phyloP scores from a whole-genome alignment of 2,329 filamentous ascomycete species.

The Diaporthe australafricana region DNA sequence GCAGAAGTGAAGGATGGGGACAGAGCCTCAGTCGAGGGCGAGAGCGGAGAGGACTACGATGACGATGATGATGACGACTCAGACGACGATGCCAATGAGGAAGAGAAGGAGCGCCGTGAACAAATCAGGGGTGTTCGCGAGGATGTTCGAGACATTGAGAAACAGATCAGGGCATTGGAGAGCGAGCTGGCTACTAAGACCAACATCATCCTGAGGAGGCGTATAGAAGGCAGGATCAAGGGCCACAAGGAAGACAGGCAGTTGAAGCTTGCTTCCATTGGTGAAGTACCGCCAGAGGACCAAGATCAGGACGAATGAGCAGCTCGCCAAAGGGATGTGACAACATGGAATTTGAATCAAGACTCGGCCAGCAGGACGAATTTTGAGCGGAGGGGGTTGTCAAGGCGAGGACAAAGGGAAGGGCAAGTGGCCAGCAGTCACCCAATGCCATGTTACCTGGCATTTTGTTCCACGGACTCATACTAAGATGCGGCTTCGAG shows the following conservation, averaged over 20 bases:
- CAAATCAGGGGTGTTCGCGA: constrained; percentile 66
- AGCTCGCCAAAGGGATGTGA: background rate
- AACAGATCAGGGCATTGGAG: constrained; percentile 59
- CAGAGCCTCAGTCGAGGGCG: constrained; percentile 53
- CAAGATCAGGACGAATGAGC: constrained; percentile 43
- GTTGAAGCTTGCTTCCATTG: constrained; percentile 50
- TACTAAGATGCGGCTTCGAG: background rate
- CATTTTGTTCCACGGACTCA: background rate
- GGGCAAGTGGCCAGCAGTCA: background rate
- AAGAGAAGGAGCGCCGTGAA: constrained; percentile 60
- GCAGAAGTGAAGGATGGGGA: constrained; percentile 60
- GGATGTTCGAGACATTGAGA: constrained; percentile 65
- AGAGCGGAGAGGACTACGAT: constrained; percentile 57
- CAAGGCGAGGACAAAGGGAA: too few relatives aligned
- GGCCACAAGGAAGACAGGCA: constrained; percentile 54
- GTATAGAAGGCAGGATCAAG: constrained; percentile 62
- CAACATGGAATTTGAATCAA: background rate
- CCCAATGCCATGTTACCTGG: background rate
- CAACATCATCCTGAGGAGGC: constrained; percentile 61
- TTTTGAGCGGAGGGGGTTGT: background rate
- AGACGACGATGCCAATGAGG: constrained; percentile 66
- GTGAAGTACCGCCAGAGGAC: constrained; percentile 44
- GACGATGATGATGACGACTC: constrained; percentile 65
- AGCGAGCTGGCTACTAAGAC: constrained; percentile 55
- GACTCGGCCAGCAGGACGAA: background rate